A percentile compares a stretch with the other conserved stretches of the same genome.
phyloP scores from a whole-genome alignment of 495 filamentous ascomycete genomes.

The Neurospora tetrasperma region DNA sequence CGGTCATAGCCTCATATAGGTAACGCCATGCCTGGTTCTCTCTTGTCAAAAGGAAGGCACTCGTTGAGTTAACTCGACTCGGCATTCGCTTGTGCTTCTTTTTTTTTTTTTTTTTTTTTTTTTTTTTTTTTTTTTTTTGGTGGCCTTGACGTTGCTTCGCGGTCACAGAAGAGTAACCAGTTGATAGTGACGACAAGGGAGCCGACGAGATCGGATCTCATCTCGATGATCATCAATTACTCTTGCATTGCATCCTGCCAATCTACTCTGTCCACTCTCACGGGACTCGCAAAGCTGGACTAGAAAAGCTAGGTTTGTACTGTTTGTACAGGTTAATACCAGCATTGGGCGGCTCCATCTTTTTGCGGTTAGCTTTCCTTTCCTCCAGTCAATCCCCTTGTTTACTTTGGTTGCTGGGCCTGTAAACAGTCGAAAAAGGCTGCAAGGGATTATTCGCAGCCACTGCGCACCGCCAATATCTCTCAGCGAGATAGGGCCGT shows the following conservation, averaged over 20 bases:
- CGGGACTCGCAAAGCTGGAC: not conserved
- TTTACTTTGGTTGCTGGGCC: not conserved
- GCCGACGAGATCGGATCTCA: not conserved
- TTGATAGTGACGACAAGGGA: not conserved
- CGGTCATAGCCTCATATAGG: not conserved
- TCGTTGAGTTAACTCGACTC: not conserved
- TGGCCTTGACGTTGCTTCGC: not conserved
- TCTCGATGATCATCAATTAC: not conserved
- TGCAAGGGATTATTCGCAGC: not conserved
- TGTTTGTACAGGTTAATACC: not conserved
- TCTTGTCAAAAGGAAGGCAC: not conserved
- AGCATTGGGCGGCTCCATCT: not conserved
- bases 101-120: not conserved
- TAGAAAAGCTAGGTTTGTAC: not conserved
- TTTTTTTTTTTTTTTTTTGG: not conserved
- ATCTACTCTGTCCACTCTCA: not conserved
- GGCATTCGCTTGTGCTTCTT: not conserved
- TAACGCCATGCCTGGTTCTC: not conserved
- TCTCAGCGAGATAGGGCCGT: not conserved
- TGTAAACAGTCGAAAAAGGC: not conserved
- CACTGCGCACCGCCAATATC: not conserved
- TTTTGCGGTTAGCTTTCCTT: not conserved
- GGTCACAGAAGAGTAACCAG: not conserved
- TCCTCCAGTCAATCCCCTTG: not conserved
- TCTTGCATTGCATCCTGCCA: not conserved